Evolutionary conservation across 148 eudicot genomes (phyloP).

Genomic region (Drosera capensis): DNA sequence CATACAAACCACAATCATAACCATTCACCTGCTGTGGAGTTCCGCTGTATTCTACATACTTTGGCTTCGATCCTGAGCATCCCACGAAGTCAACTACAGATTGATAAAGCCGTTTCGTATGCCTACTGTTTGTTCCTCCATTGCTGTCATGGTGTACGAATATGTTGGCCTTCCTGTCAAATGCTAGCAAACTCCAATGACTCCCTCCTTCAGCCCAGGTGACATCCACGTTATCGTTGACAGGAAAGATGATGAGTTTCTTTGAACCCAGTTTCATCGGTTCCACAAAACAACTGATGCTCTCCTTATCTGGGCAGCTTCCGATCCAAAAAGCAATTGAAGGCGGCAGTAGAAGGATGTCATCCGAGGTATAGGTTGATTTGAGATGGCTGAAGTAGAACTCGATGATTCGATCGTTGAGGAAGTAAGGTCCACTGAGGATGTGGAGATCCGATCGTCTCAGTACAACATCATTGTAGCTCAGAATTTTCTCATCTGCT

Average conservation of each 20-base stretch:
- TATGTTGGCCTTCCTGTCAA: conserved; percentile 25
- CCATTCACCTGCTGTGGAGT: conserved; percentile 64
- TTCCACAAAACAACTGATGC: conserved; percentile 32
- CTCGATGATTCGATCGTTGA: conserved; percentile 77
- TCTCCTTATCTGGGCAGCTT: conserved; percentile 49
- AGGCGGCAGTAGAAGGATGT: conserved; percentile 56
- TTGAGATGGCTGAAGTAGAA: conserved; percentile 66
- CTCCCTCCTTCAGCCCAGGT: conserved; percentile 53
- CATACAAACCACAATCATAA: conserved; percentile 78
- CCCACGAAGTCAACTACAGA: conserved; percentile 25
- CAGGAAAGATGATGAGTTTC: conserved; percentile 46
- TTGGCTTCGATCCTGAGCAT: conserved; percentile 5
- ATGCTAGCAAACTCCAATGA: conserved; percentile 87
- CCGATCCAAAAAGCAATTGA: conserved; percentile 74
- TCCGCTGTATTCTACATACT: conserved; percentile 27
- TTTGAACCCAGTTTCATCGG: conserved; percentile 48
- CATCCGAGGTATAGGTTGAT: conserved; percentile 37
- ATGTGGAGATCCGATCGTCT: conserved; percentile 69
- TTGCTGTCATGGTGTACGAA: conserved; percentile 86
- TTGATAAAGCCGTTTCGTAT: conserved; percentile 36
- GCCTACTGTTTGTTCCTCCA: conserved; percentile 18
- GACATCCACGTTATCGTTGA: conserved; percentile 57
- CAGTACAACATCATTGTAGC: conserved; percentile 79
- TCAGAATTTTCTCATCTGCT: conserved; percentile 56
- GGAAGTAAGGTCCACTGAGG: conserved; percentile 54